Evolutionary conservation across 495 filamentous ascomycete species (phyloP).

Genomic region (Hypomontagnella submonticulosa): DNA sequence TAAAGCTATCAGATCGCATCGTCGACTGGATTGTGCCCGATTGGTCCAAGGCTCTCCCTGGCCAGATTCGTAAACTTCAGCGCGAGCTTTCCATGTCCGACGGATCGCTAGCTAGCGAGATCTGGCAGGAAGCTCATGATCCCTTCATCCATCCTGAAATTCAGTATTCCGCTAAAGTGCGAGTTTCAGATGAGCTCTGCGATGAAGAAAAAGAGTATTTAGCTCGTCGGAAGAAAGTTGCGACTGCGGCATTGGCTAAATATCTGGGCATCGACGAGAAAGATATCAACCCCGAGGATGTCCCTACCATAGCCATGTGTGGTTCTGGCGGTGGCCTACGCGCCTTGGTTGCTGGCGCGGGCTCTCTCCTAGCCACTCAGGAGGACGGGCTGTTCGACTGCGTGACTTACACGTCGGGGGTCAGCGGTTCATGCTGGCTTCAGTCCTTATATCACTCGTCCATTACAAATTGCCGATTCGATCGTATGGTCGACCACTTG

Average conservation of each 20-base stretch:
- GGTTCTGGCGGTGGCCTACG: constrained; percentile 92
- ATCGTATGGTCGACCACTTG: constrained; percentile 79
- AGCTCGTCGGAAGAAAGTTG: constrained; percentile 68
- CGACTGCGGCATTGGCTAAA: constrained; percentile 75
- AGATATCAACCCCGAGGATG: constrained; percentile 91
- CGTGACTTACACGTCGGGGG: constrained; percentile 91
- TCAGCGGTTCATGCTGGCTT: constrained; percentile 95
- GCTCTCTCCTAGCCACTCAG: constrained; percentile 80
- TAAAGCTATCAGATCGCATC: constrained; percentile 70
- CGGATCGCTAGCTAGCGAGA: constrained; percentile 88
- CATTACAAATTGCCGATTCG: constrained; percentile 70
- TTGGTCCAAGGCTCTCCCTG: constrained; percentile 82
- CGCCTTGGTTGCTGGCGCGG: constrained; percentile 87
- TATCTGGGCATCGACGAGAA: constrained; percentile 81
- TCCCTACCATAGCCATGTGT: constrained; percentile 91
- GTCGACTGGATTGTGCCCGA: constrained; percentile 78
- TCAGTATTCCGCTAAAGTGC: constrained; percentile 77
- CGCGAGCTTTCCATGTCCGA: constrained; percentile 85
- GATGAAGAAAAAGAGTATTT: constrained; percentile 82
- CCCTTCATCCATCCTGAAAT: constrained; percentile 88
- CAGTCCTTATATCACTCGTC: constrained; percentile 91
- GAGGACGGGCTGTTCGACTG: constrained; percentile 93
- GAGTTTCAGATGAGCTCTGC: constrained; percentile 85
- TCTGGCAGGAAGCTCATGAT: constrained; percentile 91
- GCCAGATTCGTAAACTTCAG: constrained; percentile 83